These are phyloP conservation scores for Geranomyces variabilis DNA, from an alignment of 192 early-diverging fungal species.

Conservation along the genomic window DNA sequence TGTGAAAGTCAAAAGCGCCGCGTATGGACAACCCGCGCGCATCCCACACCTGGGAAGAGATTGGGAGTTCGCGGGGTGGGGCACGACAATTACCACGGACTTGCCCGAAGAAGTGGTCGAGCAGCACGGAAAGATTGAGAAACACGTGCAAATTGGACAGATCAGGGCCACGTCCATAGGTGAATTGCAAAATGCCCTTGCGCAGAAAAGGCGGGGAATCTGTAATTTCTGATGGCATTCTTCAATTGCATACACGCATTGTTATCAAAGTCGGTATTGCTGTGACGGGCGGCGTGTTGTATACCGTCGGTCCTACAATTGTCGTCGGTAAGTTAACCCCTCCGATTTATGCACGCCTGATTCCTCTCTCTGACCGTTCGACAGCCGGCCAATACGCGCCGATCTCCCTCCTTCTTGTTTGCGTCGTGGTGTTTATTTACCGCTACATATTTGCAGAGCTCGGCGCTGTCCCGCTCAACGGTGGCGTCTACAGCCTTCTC, in stretches of 20 bases:
- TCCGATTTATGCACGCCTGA: conserved; percentile 11
- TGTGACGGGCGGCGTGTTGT: conserved; percentile 57
- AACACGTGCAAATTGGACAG: conserved; percentile 7
- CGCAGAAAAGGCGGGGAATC: too few species aligned
- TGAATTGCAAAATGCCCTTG: too few species aligned
- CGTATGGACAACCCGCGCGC: conserved; percentile 38
- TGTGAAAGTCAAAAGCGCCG: conserved; percentile 1
- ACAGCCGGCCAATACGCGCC: conserved; percentile 59
- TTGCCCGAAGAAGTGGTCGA: neutral
- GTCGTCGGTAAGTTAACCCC: conserved; percentile 2
- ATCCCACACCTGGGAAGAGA: conserved; percentile 47
- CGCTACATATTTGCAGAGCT: conserved; percentile 60
- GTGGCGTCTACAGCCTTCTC: conserved; percentile 55
- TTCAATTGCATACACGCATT: too few species aligned
- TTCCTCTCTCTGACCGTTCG: conserved; percentile 15
- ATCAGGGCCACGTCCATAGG: conserved; percentile 42
- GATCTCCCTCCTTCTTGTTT: conserved; percentile 54
- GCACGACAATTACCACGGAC: neutral
- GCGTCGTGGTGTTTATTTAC: conserved; percentile 52
- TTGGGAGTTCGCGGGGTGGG: conserved; percentile 58
- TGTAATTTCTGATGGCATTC: neutral
- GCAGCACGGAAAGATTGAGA: conserved; percentile 12
- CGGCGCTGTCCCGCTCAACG: conserved; percentile 56
- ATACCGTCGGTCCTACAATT: conserved; percentile 44
- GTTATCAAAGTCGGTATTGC: conserved; percentile 57